Evolutionary conservation across 2,329 filamentous ascomycete species (phyloP).

Genomic region (Penicillium sp.): DNA sequence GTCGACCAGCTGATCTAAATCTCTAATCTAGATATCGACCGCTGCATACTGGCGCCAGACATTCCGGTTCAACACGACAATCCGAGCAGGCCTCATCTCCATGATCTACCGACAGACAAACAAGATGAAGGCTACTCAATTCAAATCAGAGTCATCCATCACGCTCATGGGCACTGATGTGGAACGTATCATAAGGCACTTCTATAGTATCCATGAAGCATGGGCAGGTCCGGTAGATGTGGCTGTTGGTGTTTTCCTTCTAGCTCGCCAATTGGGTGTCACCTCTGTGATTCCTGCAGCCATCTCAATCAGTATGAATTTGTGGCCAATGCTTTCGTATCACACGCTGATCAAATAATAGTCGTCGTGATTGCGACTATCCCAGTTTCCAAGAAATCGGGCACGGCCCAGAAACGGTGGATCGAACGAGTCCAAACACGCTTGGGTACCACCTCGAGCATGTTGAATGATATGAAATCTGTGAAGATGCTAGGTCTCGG

Average conservation of each 20-base stretch:
- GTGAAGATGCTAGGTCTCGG: slow-evolving; percentile 50
- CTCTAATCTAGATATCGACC: slow-evolving; percentile 26
- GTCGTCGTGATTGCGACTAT: slow-evolving; percentile 12
- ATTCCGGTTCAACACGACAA: slow-evolving; percentile 34
- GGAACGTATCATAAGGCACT: slow-evolving; percentile 34
- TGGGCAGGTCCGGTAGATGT: slow-evolving; percentile 46
- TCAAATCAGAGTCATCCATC: slow-evolving; percentile 44
- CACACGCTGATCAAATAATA: background rate
- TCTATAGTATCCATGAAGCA: slow-evolving; percentile 35
- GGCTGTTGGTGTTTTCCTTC: slow-evolving; percentile 41
- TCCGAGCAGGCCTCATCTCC: slow-evolving; percentile 40
- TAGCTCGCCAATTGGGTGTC: slow-evolving; percentile 37
- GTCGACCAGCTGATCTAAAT: background rate
- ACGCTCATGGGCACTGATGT: slow-evolving; percentile 54
- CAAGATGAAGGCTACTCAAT: slow-evolving; percentile 31
- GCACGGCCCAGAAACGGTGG: slow-evolving; percentile 41
- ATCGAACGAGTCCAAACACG: slow-evolving; percentile 48
- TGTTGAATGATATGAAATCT: slow-evolving; percentile 49
- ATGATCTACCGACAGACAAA: slow-evolving; percentile 54
- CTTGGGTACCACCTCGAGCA: slow-evolving; percentile 45
- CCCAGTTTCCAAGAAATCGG: slow-evolving; percentile 13
- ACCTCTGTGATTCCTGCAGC: slow-evolving; percentile 41
- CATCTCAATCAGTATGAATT: slow-evolving; percentile 34
- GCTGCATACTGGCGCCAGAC: slow-evolving; percentile 32
- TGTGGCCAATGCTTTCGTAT: background rate